Evolutionary conservation across 2,329 filamentous ascomycete genomes (phyloP), one percentile per base, ranked within the genome.

Genomic region (Drechslerella dactyloides): DNA sequence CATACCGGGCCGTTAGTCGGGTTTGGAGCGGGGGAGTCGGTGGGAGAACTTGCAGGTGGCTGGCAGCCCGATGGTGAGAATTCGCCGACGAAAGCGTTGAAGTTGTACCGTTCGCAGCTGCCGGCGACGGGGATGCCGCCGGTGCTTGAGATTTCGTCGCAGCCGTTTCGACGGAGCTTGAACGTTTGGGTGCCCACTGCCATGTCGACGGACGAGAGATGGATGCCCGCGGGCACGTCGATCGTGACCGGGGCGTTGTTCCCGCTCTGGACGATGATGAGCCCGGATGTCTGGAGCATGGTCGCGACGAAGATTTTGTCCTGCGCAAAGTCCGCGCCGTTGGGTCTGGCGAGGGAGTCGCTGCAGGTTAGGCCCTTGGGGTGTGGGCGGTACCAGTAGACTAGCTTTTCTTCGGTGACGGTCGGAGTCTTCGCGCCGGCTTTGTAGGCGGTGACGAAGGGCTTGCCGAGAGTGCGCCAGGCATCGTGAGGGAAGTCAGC

Each of bases 361-460:
- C 52, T 76, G 73, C 50, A 66, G 66, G 63, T 75, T 65, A 65
- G 69, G 55, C 27, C 75, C 74, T 63, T 72, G 0, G 79, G 80
- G 3, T 78, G 78, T 2, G 79, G 80, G 17, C 81, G 79, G 74
- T 83, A 83, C 82, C 82, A 83, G 48, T 78, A 80, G 1, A 80
- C 76, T 3, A 82, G 77, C 3, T 76, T 79, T 65, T 82, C 77
- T 2, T 76, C 75, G 48, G 79, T 61, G 21, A 77, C 70, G 11
- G 78, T 74, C 5, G 79, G 75, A 24, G 78, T 74, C 13, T 77
- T 74, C 21, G 77, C 80, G 13, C 80, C 82, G 15, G 79, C 79
- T 76, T 85, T 85, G 78, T 83, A 85, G 23, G 80, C 80, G 15
- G 79, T 77, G 74, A 85, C 84, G 75, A 83, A 82, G 73, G 82